Evolutionary conservation across 208 protist genomes (phyloP), one percentile per base, ranked within the genome.

Genomic region (Zelonia costaricensis): DNA sequence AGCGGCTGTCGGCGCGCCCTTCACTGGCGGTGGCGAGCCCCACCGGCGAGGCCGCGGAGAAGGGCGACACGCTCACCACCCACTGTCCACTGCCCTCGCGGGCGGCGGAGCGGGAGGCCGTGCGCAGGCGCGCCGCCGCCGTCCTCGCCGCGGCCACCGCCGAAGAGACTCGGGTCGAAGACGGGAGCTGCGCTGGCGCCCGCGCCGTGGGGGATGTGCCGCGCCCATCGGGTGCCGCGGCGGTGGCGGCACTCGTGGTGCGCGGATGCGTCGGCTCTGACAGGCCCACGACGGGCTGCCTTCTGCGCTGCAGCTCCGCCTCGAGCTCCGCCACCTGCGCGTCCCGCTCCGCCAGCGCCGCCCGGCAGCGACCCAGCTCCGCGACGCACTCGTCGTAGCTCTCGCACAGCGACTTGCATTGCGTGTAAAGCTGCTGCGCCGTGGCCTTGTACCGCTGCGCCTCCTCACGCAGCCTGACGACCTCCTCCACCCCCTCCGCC

Each of bases 311-410:
- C 8, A 82, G 51, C 15, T 33, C 54, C 27, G 44, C 40, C 18
- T 58, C 43, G 13, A 90, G 66, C 30, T 44, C 62, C 4, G 53
- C 69, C 35, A 86, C 68, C 13, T 42, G 35, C 12, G 52, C 49
- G 31, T 82, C 75, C 15, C 60, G 39, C 15, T 53, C 70, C 2
- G 43, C 33, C 36, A 82, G 35, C 13, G 31, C 25, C 22, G 47
- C 46, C 25, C 61, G 68, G 38, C 65, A 63, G 23, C 33, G 44
- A 12, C 42, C 48, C 15, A 92, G 67, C 54, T 80, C 79, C 31
- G 76, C 70, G 23, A 89, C 86, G 55, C 80, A 80, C 18, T 65
- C 74, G 57, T 84, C 71, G 68, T 87, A 92, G 54, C 77, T 63
- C 51, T 75, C 68, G 51, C 78, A 86, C 8, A 92, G 65, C 12